phyloP scores from a whole-genome alignment of 192 early-diverging fungal genomes.

The Linnemannia exigua region DNA sequence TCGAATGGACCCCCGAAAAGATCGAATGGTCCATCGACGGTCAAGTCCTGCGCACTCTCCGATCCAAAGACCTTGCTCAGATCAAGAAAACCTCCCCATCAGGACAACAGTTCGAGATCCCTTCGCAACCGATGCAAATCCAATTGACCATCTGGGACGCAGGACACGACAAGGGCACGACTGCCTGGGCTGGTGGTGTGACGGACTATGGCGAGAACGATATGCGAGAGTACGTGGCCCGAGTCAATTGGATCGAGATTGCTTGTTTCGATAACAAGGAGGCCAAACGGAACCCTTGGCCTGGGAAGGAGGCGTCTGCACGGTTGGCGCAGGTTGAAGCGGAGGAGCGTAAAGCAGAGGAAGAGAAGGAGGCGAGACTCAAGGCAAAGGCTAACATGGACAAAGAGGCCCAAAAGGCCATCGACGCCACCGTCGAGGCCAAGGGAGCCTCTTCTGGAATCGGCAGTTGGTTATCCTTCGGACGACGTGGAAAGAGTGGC shows the following conservation, averaged over 20 bases:
- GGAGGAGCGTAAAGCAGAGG: neutral
- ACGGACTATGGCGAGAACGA: constrained; percentile 45
- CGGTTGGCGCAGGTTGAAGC: constrained; percentile 12
- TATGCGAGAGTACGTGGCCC: constrained; percentile 25
- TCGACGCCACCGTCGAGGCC: neutral
- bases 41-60: constrained; percentile 38
- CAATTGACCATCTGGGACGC: constrained; percentile 51
- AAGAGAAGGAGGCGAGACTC: constrained; percentile 1
- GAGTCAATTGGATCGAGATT: constrained; percentile 44
- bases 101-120: neutral
- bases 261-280: constrained; percentile 26
- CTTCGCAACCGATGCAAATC: constrained; percentile 29
- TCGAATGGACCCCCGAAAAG: constrained; percentile 56
- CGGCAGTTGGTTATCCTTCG: neutral
- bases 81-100: neutral
- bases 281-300: constrained; percentile 26
- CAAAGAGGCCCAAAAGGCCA: constrained; percentile 3
- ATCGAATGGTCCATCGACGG: constrained; percentile 56
- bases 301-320: constrained; percentile 14
- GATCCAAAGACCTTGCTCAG: constrained; percentile 24
- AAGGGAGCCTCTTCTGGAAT: neutral
- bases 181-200: constrained; percentile 31
- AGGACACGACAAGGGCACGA: constrained; percentile 26
- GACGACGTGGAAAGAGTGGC: neutral
- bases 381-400: neutral